phyloP scores from a whole-genome alignment of 345 rosid genomes.

The Streptanthus diversifolius region DNA sequence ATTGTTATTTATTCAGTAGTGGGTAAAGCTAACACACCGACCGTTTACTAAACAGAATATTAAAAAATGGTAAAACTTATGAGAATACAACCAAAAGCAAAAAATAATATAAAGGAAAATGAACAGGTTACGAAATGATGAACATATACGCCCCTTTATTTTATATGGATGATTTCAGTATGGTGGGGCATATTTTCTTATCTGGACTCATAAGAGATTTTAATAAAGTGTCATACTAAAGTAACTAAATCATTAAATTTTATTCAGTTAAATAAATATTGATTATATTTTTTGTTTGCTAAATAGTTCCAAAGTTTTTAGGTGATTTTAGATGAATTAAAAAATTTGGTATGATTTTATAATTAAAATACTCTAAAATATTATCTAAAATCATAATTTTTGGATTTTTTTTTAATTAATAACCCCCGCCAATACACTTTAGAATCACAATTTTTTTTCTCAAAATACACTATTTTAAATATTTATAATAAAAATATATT shows the following conservation, averaged over 20 bases:
- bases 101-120: neutral
- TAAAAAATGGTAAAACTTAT: neutral
- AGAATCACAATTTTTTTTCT: no score
- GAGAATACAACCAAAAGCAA: constrained; percentile 22
- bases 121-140: constrained; percentile 22
- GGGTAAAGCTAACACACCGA: constrained; percentile 37
- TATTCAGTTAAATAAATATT: neutral
- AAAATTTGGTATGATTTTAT: no score
- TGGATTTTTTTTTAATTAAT: no score
- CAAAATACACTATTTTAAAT: no score
- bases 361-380: no score
- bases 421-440: no score
- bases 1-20: constrained; percentile 22
- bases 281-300: neutral
- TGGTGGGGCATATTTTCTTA: neutral
- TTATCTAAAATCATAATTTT: no score
- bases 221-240: neutral
- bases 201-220: neutral
- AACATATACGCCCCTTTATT: neutral
- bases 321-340: no score
- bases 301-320: no score
- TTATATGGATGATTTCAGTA: neutral
- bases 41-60: neutral
- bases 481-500: no score
- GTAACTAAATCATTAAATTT: neutral